phyloP scores from a whole-genome alignment of 192 early-diverging fungal genomes.

The Lunasporangiospora selenospora region DNA sequence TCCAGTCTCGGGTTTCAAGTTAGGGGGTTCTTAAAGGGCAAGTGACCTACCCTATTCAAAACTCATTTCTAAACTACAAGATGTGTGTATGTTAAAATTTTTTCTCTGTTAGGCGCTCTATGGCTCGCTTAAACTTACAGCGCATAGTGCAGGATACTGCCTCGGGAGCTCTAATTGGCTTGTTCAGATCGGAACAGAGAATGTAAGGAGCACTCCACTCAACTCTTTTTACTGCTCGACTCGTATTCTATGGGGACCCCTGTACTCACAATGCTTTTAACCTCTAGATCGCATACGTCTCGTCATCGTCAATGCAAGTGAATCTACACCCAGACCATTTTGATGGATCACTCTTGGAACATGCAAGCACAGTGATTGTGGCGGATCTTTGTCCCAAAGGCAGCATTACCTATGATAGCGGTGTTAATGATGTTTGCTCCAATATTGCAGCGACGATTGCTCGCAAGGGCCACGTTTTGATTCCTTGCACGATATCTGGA shows the following conservation, averaged over 20 bases:
- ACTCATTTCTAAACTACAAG: too few relatives aligned
- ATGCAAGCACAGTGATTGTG: conserved; percentile 50
- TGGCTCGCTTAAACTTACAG: conserved; percentile 53
- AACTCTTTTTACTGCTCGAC: too few relatives aligned
- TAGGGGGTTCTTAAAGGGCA: too few relatives aligned
- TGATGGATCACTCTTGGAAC: conserved; percentile 49
- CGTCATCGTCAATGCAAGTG: conserved; percentile 50
- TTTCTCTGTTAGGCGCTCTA: conserved; percentile 43
- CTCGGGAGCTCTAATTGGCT: conserved; percentile 80
- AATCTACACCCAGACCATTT: conserved; percentile 59
- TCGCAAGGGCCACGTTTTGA: conserved; percentile 68
- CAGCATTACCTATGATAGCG: conserved; percentile 39
- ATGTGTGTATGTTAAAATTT: too few relatives aligned
- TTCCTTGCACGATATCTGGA: conserved; percentile 73
- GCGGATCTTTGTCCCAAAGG: conserved; percentile 48
- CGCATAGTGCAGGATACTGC: conserved; percentile 77
- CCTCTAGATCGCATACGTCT: conserved; percentile 49
- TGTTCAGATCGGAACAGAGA: conserved; percentile 66
- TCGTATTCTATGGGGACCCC: too few relatives aligned
- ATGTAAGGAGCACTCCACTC: too few relatives aligned
- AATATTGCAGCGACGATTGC: conserved; percentile 36
- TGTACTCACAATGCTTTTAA: too few relatives aligned
- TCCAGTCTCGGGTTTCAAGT: too few relatives aligned
- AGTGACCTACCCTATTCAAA: too few relatives aligned
- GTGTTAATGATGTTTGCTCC: conserved; percentile 47